Conservation (phyloP, 306 rosid genomes). For the Citrullus mucosospermus region DNA sequence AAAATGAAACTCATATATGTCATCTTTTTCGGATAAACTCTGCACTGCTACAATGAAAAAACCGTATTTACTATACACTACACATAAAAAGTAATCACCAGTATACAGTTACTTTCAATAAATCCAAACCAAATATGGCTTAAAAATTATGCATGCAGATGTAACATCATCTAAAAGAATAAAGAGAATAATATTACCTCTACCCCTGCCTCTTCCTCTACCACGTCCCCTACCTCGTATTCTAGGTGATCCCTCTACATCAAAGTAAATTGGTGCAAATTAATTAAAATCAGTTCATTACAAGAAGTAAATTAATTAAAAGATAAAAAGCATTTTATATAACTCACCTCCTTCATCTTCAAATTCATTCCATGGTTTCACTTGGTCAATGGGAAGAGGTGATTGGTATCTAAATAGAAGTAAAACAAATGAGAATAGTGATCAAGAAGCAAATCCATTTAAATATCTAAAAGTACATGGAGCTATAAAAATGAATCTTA, state of each 20-base stretch:
- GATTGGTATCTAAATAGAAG: conserved; percentile 49
- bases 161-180: conserved; percentile 5
- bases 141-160: neutral
- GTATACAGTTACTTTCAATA: neutral
- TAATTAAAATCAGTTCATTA: neutral
- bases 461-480: neutral
- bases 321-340: neutral
- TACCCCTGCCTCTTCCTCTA: conserved; percentile 58
- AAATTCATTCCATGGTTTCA: conserved; percentile 61
- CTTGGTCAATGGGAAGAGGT: conserved; percentile 76
- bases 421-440: neutral
- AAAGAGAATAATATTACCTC: conserved; percentile 14
- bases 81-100: neutral
- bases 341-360: conserved; percentile 68
- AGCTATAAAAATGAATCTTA: neutral
- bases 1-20: neutral
- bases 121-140: neutral
- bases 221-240: conserved; percentile 57
- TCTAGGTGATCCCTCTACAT: conserved; percentile 58
- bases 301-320: conserved; percentile 1
- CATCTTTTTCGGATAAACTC: neutral
- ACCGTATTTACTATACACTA: neutral
- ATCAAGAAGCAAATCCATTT: neutral
- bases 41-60: neutral
- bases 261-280: conserved; percentile 11